These are phyloP conservation scores for Sporothrix curviconia DNA, from an alignment of 2,329 filamentous ascomycete genomes.

Conservation along the genomic window DNA sequence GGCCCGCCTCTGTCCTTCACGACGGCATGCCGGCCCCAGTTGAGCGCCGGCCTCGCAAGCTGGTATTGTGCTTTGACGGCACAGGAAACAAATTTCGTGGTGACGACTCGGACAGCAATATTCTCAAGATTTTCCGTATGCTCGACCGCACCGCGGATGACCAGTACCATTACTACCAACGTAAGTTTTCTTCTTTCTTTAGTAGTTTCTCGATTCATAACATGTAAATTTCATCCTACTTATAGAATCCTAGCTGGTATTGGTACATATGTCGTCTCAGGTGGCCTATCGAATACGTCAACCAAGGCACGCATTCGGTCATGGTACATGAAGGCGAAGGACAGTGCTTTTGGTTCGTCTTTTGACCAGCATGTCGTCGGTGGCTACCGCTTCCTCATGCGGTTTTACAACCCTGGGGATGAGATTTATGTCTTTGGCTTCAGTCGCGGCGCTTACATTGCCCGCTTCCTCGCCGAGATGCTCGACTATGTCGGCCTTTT, in stretches of 20 bases:
- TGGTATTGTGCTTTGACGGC: slow-evolving; percentile 57
- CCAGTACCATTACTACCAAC: slow-evolving; percentile 60
- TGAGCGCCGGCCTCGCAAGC: slow-evolving; percentile 32
- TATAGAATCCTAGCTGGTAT: slow-evolving; percentile 57
- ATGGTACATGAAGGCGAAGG: slow-evolving; percentile 67
- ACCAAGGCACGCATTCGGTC: slow-evolving; percentile 51
- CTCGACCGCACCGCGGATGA: slow-evolving; percentile 56
- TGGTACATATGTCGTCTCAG: slow-evolving; percentile 63
- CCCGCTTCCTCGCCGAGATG: slow-evolving; percentile 75
- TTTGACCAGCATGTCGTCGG: slow-evolving; percentile 80
- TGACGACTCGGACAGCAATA: slow-evolving; percentile 57
- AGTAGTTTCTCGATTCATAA: not conserved
- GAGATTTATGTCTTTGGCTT: slow-evolving; percentile 71
- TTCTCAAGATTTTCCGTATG: slow-evolving; percentile 66
- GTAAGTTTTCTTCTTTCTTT: slow-evolving; percentile 27
- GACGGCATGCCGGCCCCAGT: slow-evolving; percentile 5
- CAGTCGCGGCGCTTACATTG: slow-evolving; percentile 65
- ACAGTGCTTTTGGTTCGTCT: slow-evolving; percentile 71
- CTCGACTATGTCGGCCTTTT: slow-evolving; percentile 74
- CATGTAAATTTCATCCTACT: not conserved
- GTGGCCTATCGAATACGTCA: slow-evolving; percentile 52
- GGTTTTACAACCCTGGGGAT: slow-evolving; percentile 58
- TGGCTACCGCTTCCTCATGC: slow-evolving; percentile 74
- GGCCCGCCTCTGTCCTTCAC: not conserved
- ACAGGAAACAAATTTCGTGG: slow-evolving; percentile 59